Base-by-base conservation (phyloP, 1,284 basidiomycete species). In the Cryptococcus sp. region DNA sequence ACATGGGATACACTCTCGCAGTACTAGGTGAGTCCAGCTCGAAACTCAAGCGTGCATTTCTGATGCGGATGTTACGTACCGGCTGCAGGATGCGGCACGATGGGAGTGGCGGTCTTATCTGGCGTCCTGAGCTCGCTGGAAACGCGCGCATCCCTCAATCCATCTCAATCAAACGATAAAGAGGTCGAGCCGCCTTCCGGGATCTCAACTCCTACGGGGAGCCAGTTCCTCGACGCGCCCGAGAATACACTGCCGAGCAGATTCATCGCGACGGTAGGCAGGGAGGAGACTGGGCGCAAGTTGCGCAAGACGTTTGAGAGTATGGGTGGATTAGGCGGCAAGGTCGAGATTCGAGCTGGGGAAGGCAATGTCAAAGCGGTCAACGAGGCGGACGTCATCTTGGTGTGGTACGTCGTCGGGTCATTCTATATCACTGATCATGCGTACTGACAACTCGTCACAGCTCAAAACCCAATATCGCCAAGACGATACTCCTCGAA, bases 101-200 rank as follows among this genome's bases (percentile, higher is more conserved):
- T 99, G 96, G 96, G 96, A 57, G 82, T 98, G 65, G 93, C 96
- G 60, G 85, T 99, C 75, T 85, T 96, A 49, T 96, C 94, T 30
- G 96, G 77, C 39, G 75, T 77, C 48, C 66, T 79, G 52, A 58
- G 70, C 38, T 69, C 79, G 22, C 65, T 79, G 57, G 67, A 78
- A 64, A 30, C 71, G 52, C 63, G 75, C 67, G 54, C 76, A 61
- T 41, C 70, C 52, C 38, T 64, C 66, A 47, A 54, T 61, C 55
- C 55, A 60, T 17, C 54, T 59, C 56, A 55, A 41, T 45, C 48
- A 59, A 23, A 55, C 56, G 43, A 54, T 8, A 38, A 41, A 15
- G 38, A 30, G 67, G 41, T 88, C 76, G 88, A 88, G 13, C 89
- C 92, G 75, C 90, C 88, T 0, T 85, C 88, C 8, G 91, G 91